phyloP scores from a whole-genome alignment of 345 rosid genomes.

The Bruguiera parviflora region DNA sequence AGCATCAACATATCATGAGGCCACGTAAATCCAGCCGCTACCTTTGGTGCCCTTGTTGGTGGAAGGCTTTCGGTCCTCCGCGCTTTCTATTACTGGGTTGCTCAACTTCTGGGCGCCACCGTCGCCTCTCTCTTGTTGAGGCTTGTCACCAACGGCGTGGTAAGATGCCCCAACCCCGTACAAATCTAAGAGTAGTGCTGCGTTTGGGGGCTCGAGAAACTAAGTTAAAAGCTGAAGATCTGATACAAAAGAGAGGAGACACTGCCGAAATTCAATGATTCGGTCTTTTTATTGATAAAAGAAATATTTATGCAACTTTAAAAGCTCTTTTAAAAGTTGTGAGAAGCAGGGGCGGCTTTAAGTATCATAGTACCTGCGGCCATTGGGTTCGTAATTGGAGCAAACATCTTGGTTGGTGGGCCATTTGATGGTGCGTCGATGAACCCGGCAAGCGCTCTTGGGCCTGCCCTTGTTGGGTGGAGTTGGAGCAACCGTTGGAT shows the following conservation, averaged over 20 bases:
- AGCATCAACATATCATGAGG: conserved; percentile 70
- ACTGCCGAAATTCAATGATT: no score
- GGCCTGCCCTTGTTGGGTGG: conserved; percentile 48
- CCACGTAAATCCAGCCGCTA: conserved; percentile 28
- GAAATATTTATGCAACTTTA: conserved; percentile 25
- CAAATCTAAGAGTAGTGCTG: no score
- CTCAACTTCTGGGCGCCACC: conserved; percentile 67
- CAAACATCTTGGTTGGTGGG: conserved; percentile 45
- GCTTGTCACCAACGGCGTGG: conserved; percentile 65
- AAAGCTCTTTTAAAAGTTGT: no score
- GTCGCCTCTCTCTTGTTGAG: conserved; percentile 57
- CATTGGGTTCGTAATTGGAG: conserved; percentile 37
- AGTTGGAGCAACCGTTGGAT: conserved; percentile 54
- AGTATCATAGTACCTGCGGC: conserved; percentile 46
- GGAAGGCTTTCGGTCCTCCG: conserved; percentile 60
- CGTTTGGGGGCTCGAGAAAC: no score
- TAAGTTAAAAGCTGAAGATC: no score
- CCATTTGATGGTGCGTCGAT: conserved; percentile 52
- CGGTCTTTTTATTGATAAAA: no score
- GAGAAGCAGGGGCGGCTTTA: conserved; percentile 34
- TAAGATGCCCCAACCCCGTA: conserved; percentile 12
- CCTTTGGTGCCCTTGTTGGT: conserved; percentile 51
- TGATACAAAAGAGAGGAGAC: no score
- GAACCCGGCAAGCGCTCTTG: conserved; percentile 50
- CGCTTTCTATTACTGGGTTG: conserved; percentile 63